A percentile compares a stretch with the other conserved stretches of the same genome.
These are phyloP conservation scores for Mercurialis annua DNA, from an alignment of 345 rosid species.

Conservation along the genomic window DNA sequence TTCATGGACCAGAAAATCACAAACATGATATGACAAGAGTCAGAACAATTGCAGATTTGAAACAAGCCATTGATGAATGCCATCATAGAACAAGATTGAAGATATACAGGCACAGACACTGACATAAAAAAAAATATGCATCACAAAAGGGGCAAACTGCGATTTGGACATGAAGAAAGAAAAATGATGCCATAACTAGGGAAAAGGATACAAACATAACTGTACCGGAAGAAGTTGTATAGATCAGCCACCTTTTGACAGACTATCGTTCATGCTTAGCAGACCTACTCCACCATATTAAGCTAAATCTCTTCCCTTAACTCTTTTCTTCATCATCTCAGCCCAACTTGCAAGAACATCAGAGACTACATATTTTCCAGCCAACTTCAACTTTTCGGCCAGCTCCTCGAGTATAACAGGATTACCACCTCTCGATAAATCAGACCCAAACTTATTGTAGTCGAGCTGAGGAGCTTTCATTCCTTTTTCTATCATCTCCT, in stretches of 20 bases:
- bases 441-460: conserved; percentile 73
- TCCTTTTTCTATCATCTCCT: conserved; percentile 86
- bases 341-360: conserved; percentile 63
- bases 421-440: conserved; percentile 67
- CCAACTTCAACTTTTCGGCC: conserved; percentile 67
- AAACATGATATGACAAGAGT: no score
- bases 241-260: neutral
- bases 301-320: conserved; percentile 33
- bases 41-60: no score
- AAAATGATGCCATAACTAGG: neutral
- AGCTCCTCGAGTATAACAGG: conserved; percentile 66
- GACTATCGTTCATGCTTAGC: neutral
- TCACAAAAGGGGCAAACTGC: neutral
- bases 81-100: no score
- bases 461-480: conserved; percentile 88
- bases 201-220: conserved; percentile 1
- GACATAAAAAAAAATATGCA: neutral
- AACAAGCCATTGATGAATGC: no score
- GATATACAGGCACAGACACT: no score
- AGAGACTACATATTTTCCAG: conserved; percentile 66
- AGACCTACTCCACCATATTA: conserved; percentile 8
- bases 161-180: neutral
- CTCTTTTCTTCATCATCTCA: conserved; percentile 53
- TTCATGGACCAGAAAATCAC: no score
- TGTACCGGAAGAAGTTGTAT: neutral